A percentile compares a stretch with the other conserved stretches of the same genome.
Conservation (phyloP, 305 asterid genomes). For the Striga hermonthica region DNA sequence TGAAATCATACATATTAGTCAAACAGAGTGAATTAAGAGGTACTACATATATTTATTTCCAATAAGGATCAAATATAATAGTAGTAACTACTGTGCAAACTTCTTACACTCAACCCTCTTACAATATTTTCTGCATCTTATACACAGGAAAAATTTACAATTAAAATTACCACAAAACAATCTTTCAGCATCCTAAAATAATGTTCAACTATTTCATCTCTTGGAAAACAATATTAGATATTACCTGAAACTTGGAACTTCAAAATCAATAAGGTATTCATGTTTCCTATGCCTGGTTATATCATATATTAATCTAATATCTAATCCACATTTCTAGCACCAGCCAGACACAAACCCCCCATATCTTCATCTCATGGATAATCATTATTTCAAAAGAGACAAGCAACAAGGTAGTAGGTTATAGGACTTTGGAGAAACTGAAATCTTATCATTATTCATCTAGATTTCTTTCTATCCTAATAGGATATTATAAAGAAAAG, state of each 20-base stretch:
- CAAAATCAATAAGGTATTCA: neutral
- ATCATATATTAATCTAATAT: neutral
- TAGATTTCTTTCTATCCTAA: neutral
- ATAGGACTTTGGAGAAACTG: neutral
- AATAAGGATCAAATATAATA: neutral
- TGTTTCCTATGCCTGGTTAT: neutral
- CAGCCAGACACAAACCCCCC: neutral
- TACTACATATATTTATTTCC: conserved; percentile 18
- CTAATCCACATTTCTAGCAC: neutral
- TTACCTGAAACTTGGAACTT: neutral
- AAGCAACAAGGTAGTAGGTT: neutral
- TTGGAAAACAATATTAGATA: neutral
- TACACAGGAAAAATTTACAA: too few relatives aligned
- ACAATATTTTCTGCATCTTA: neutral
- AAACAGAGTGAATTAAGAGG: conserved; percentile 13
- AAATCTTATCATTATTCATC: neutral
- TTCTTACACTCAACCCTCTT: neutral
- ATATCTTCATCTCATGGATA: neutral
- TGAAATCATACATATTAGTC: conserved; percentile 13
- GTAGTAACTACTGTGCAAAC: neutral
- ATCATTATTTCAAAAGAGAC: neutral
- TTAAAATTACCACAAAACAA: neutral
- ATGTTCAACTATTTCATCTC: too few relatives aligned
- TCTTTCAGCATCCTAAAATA: neutral
- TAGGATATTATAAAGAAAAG: neutral